These are phyloP conservation scores for Pestalotiopsis sp. DNA, from an alignment of 2,329 filamentous ascomycete species.

Conservation along the genomic window DNA sequence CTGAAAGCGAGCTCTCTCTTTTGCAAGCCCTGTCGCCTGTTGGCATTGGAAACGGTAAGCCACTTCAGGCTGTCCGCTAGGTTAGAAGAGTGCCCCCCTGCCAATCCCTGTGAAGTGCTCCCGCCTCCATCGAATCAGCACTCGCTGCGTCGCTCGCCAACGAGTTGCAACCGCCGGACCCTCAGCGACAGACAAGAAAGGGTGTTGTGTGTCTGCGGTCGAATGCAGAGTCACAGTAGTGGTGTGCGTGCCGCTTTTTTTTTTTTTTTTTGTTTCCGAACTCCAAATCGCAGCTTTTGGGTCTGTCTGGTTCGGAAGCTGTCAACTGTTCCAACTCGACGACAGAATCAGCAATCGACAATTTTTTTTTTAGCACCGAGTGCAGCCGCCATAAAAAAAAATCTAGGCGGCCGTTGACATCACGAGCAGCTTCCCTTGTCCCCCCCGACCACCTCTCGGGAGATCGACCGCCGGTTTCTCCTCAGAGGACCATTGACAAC, in stretches of 20 bases:
- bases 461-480: constrained; percentile 2
- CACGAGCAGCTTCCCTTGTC: neutral
- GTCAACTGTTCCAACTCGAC: neutral
- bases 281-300: neutral
- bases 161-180: constrained; percentile 25
- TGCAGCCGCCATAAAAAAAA: neutral
- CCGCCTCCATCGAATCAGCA: constrained; percentile 26
- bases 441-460: neutral
- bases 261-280: neutral
- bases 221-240: constrained; percentile 1
- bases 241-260: neutral
- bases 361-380: neutral
- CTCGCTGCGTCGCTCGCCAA: constrained; percentile 30
- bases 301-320: neutral
- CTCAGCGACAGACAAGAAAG: neutral
- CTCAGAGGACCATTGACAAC: neutral
- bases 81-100: constrained; percentile 1
- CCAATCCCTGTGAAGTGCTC: constrained; percentile 8
- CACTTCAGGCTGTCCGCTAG: neutral
- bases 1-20: neutral
- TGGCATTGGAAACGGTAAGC: neutral
- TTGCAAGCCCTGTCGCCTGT: neutral
- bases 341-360: neutral
- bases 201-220: neutral
- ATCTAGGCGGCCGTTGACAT: neutral